These are phyloP conservation scores for Silybum marianum DNA, from an alignment of 129 eudicot genomes.

Conservation along the genomic window DNA sequence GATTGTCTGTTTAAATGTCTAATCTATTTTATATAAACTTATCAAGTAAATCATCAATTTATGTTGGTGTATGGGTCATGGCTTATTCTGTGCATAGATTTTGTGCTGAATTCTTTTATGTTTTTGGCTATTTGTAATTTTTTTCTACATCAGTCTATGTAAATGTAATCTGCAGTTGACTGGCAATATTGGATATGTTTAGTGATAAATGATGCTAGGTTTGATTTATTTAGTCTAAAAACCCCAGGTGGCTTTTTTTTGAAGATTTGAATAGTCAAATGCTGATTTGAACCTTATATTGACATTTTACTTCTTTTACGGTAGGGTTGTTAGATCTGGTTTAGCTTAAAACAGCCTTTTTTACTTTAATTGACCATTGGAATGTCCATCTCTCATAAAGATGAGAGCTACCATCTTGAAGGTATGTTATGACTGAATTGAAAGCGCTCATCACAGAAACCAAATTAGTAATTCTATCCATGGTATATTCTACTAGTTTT, in stretches of 20 bases:
- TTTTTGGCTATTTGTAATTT: neutral
- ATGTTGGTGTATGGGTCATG: neutral
- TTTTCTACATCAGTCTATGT: neutral
- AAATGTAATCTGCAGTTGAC: neutral
- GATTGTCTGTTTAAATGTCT: conserved; percentile 5
- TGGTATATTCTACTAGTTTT: neutral
- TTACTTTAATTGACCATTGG: neutral
- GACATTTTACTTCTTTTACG: neutral
- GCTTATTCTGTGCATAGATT: neutral
- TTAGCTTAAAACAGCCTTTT: neutral
- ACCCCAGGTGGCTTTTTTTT: neutral
- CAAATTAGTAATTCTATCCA: neutral
- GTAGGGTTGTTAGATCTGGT: neutral
- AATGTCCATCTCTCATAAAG: neutral
- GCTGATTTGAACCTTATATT: neutral
- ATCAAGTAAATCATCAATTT: neutral
- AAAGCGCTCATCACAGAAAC: neutral
- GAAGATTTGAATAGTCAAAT: neutral
- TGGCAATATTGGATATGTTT: neutral
- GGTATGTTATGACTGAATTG: neutral
- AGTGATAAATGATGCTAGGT: neutral
- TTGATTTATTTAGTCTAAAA: neutral
- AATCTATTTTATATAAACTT: neutral
- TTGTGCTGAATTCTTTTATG: neutral
- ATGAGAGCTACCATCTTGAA: neutral